Evolutionary conservation across 108 stramenopile genomes (phyloP).

Genomic region (Seminavis robusta): DNA sequence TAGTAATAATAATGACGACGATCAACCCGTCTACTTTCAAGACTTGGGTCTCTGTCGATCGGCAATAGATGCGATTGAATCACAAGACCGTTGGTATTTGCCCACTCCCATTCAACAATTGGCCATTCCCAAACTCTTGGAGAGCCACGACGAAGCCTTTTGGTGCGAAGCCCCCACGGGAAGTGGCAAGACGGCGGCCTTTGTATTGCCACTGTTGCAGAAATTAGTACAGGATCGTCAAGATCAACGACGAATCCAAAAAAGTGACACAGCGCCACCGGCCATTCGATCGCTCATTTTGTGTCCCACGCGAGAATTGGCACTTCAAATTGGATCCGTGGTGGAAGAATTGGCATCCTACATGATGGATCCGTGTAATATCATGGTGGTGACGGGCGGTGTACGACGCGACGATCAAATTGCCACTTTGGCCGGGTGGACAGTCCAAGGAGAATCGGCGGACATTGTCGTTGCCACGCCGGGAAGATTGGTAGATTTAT

Average conservation of each 20-base stretch:
- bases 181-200: slow-evolving; percentile 91
- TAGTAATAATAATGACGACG: no score
- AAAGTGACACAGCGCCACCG: slow-evolving; percentile 7
- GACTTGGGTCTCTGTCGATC: slow-evolving; percentile 27
- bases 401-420: background rate
- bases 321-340: slow-evolving; percentile 75
- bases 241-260: slow-evolving; percentile 6
- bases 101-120: slow-evolving; percentile 71
- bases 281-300: slow-evolving; percentile 70
- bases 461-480: slow-evolving; percentile 96
- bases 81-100: slow-evolving; percentile 42
- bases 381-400: slow-evolving; percentile 1
- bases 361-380: slow-evolving; percentile 23
- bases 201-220: slow-evolving; percentile 85
- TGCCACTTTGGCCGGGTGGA: slow-evolving; percentile 36
- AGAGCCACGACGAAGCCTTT: slow-evolving; percentile 26
- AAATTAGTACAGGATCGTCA: slow-evolving; percentile 7
- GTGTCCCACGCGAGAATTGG: slow-evolving; percentile 93
- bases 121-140: slow-evolving; percentile 64
- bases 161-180: slow-evolving; percentile 81
- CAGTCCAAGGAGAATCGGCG: slow-evolving; percentile 24
- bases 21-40: no score
- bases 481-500: slow-evolving; percentile 90
- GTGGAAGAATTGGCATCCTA: slow-evolving; percentile 37
- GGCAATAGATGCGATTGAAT: slow-evolving; percentile 18